Evolutionary conservation across 1,139 yeast species (phyloP), one percentile per base, ranked within the genome.

Genomic region (Yamadazyma triangularis): DNA sequence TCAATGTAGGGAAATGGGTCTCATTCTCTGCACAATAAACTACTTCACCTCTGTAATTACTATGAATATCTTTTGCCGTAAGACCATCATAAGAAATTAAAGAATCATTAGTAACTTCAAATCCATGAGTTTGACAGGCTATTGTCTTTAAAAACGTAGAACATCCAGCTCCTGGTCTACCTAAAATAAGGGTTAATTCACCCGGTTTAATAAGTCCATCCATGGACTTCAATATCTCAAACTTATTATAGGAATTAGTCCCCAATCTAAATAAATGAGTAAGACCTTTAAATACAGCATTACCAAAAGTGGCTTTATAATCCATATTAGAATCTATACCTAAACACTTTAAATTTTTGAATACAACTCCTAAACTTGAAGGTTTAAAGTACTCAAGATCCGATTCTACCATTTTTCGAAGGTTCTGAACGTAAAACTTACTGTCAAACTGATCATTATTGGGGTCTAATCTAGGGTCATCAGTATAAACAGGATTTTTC

Each of bases 301-400:
- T 85, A 14, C 69, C 48, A 8, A 83, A 79, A 2, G 88, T 85
- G 15, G 82, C 64, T 55, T 85, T 95, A 56, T 81, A 87, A 47
- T 84, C 91, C 3, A 88, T 73, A 48, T 82, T 93, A 4, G 82
- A 66, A 8, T 91, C 88, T 36, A 71, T 70, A 36, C 95, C 96
- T 41, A 68, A 73, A 2, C 89, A 93, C 34, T 83, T 59, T 42
- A 87, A 58, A 45, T 83, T 60, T 37, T 73, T 70, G 66, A 79
- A 87, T 4, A 82, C 71, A 23, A 87, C 64, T 8, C 95, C 94
- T 35, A 84, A 58, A 12, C 73, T 65, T 23, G 77, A 67, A 10
- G 77, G 77, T 44, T 78, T 77, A 54, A 75, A 83, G 47, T 77
- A 70, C 3, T 78, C 87, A 0, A 79, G 77, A 42, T 81, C 85